phyloP scores from a whole-genome alignment of 2,329 filamentous ascomycete species.

The Elsinoe batatas region DNA sequence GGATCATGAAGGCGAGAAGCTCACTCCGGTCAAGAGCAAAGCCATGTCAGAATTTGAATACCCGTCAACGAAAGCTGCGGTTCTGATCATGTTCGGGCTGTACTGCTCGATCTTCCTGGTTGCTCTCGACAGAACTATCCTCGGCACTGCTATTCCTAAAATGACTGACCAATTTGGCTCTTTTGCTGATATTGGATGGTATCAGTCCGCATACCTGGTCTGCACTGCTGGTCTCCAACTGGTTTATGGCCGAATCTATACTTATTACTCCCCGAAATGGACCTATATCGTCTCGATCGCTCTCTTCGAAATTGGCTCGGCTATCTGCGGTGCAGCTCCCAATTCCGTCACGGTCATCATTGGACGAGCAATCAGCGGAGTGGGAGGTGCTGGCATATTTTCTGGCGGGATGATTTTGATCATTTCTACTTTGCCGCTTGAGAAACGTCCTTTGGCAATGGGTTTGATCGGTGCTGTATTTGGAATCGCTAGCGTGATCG shows the following conservation, averaged over 20 bases:
- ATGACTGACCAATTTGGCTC: constrained; percentile 41
- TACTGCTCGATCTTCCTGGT: constrained; percentile 27
- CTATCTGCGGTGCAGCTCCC: constrained; percentile 43
- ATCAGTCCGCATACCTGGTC: constrained; percentile 32
- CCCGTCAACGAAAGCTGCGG: constrained; percentile 25
- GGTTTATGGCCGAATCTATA: constrained; percentile 39
- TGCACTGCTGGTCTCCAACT: constrained; percentile 34
- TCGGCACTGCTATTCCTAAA: constrained; percentile 38
- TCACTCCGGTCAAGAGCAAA: constrained; percentile 18
- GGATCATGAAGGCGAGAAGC: constrained; percentile 16
- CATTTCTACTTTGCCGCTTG: constrained; percentile 35
- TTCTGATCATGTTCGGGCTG: constrained; percentile 27
- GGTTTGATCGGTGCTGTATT: constrained; percentile 37
- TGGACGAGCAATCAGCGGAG: constrained; percentile 41
- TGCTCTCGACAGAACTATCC: constrained; percentile 38
- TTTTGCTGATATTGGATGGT: constrained; percentile 39
- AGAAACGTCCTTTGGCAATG: constrained; percentile 39
- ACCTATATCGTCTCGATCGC: constrained; percentile 35
- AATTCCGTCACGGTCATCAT: constrained; percentile 42
- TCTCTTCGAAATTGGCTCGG: constrained; percentile 44
- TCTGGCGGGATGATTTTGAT: constrained; percentile 40
- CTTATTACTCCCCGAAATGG: constrained; percentile 39
- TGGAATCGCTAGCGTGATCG: constrained; percentile 38
- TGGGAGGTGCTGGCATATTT: constrained; percentile 43
- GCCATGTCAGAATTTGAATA: constrained; percentile 23